Conservation (phyloP, 768 basidiomycete genomes). For the Panus rudis region DNA sequence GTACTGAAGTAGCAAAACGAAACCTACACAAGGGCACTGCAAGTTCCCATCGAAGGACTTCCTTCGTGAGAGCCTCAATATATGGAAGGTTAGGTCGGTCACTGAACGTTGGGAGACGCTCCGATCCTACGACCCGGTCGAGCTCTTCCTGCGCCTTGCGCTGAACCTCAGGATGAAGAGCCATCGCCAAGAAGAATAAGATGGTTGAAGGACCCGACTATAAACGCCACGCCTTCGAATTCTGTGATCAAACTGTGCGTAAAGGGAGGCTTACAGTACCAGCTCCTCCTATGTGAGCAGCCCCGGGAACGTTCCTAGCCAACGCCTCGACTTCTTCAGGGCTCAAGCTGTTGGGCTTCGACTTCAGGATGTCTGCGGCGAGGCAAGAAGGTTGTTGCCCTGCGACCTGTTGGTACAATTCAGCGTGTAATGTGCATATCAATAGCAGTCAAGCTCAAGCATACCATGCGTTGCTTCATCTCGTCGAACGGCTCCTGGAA, state of each 20-base stretch:
- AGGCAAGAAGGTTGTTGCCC: neutral
- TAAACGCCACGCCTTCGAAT: neutral
- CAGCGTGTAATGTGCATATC: too few relatives aligned
- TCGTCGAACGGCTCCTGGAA: slow-evolving; percentile 22
- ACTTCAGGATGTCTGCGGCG: neutral
- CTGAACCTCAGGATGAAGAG: slow-evolving; percentile 21
- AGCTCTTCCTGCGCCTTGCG: slow-evolving; percentile 19
- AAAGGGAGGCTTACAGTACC: neutral
- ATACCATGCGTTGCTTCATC: neutral
- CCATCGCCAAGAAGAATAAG: slow-evolving; percentile 21
- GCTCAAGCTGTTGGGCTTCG: too few relatives aligned
- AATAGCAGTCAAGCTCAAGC: neutral
- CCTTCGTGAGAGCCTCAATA: slow-evolving; percentile 8
- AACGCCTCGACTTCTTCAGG: too few relatives aligned
- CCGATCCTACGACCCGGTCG: slow-evolving; percentile 18
- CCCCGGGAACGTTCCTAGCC: neutral
- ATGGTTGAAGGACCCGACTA: neutral
- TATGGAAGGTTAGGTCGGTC: slow-evolving; percentile 9
- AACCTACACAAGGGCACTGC: neutral
- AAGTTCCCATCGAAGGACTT: slow-evolving; percentile 5
- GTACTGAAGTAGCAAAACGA: too few relatives aligned
- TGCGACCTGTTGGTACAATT: neutral
- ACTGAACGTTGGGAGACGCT: slow-evolving; percentile 13
- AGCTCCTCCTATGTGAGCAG: neutral
- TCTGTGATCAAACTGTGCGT: neutral